A percentile compares a stretch with the other conserved stretches of the same genome.
phyloP scores from a whole-genome alignment of 768 basidiomycete species.

The Termitomyces sp. region DNA sequence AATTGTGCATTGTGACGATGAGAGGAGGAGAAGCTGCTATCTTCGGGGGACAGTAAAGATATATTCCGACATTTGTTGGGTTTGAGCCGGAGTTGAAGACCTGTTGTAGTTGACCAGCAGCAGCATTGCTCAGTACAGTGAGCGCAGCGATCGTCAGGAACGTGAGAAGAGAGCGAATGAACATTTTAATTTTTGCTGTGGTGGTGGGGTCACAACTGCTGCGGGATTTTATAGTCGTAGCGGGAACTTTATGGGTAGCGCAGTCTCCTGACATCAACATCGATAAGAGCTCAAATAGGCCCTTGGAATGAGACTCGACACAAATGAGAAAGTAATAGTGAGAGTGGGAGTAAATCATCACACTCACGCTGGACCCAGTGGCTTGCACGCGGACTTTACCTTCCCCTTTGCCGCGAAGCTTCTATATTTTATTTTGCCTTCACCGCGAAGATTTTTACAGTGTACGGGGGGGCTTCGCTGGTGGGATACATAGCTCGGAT shows the following conservation, averaged over 20 bases:
- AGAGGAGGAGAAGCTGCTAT: slow-evolving; percentile 40
- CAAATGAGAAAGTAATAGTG: background rate
- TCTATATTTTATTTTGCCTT: background rate
- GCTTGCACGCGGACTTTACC: background rate
- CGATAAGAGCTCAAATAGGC: background rate
- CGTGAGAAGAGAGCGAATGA: slow-evolving; percentile 8
- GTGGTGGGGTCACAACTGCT: no score
- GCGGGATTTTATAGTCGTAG: background rate
- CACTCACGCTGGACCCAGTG: no score
- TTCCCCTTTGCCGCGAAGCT: background rate
- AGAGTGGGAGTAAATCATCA: background rate
- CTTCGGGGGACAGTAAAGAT: slow-evolving; percentile 39
- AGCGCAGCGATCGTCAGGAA: slow-evolving; percentile 17
- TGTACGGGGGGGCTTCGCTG: background rate
- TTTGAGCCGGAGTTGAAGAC: slow-evolving; percentile 49
- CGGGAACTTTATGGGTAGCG: background rate
- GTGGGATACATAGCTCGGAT: background rate
- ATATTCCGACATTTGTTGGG: slow-evolving; percentile 52
- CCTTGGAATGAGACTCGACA: slow-evolving; percentile 2
- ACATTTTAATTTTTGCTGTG: slow-evolving; percentile 9
- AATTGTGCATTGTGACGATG: slow-evolving; percentile 54
- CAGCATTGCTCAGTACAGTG: slow-evolving; percentile 23
- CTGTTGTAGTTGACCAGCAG: slow-evolving; percentile 35
- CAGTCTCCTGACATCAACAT: no score
- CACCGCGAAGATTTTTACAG: background rate